Evolutionary conservation across 495 filamentous ascomycete species (phyloP).

Genomic region (Penicillium samsonianum): DNA sequence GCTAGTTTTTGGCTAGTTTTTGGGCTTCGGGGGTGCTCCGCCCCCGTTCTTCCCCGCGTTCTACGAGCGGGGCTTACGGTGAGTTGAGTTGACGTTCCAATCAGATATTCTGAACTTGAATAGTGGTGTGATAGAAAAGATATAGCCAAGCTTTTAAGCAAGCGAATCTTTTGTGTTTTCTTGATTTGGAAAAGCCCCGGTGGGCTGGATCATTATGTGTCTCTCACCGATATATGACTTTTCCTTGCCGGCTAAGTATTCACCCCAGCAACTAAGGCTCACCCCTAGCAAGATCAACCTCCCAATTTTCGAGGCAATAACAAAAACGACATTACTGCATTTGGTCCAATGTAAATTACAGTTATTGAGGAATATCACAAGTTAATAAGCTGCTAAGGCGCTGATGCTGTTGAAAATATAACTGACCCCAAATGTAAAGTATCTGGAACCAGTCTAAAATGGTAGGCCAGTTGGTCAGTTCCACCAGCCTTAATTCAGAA

Average conservation of each 20-base stretch:
- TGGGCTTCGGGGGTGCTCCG: not conserved
- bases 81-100: not conserved
- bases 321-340: not conserved
- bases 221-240: not conserved
- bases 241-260: not conserved
- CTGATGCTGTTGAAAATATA: not conserved
- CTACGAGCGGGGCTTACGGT: not conserved
- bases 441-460: not conserved
- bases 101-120: not conserved
- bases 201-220: not conserved
- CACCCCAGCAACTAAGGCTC: not conserved
- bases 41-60: conserved; percentile 1
- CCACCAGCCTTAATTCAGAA: not conserved
- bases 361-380: not conserved
- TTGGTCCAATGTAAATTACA: not conserved
- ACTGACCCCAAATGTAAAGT: not conserved
- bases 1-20: not conserved
- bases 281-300: not conserved
- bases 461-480: not conserved
- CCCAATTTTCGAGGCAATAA: not conserved
- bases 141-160: not conserved
- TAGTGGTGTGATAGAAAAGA: not conserved
- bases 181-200: not conserved
- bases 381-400: not conserved
- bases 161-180: not conserved